Conservation (phyloP, 2,329 filamentous ascomycete species). For the Trichoderma citrinoviride region DNA sequence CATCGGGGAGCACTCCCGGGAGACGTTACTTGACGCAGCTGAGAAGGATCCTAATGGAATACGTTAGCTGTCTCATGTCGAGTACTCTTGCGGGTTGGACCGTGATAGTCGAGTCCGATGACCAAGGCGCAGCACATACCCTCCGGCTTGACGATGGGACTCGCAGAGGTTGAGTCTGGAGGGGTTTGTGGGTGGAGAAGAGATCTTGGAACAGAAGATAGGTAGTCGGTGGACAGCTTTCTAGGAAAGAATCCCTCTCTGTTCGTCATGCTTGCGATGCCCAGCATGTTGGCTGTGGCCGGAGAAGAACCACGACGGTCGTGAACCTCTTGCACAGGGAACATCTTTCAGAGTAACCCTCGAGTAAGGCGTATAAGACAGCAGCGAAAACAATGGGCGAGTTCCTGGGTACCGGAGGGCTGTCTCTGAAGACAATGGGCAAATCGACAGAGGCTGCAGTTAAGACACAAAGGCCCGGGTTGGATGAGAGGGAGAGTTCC, state of each 20-base stretch:
- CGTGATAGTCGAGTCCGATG: background rate
- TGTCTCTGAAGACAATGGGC: slow-evolving; percentile 9
- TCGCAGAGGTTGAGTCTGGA: slow-evolving; percentile 36
- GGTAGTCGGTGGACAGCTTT: slow-evolving; percentile 27
- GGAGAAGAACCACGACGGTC: slow-evolving; percentile 23
- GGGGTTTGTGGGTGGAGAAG: slow-evolving; percentile 31
- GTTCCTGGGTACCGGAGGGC: background rate
- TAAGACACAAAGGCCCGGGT: slow-evolving; percentile 14
- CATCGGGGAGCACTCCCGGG: slow-evolving; percentile 30
- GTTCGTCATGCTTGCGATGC: slow-evolving; percentile 26
- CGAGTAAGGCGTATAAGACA: slow-evolving; percentile 23
- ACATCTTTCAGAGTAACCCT: slow-evolving; percentile 20
- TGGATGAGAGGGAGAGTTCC: slow-evolving; percentile 26
- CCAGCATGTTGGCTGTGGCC: slow-evolving; percentile 25
- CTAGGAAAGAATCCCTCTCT: slow-evolving; percentile 23
- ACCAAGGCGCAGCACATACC: slow-evolving; percentile 27
- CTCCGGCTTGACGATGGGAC: slow-evolving; percentile 36
- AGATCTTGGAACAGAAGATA: slow-evolving; percentile 25
- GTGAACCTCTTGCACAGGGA: slow-evolving; percentile 18
- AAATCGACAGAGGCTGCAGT: slow-evolving; percentile 4
- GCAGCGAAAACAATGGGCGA: slow-evolving; percentile 6
- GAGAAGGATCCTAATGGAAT: slow-evolving; percentile 26
- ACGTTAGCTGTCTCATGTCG: slow-evolving; percentile 15
- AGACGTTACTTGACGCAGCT: slow-evolving; percentile 24
- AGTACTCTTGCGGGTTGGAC: background rate